Conservation (phyloP, 352 stramenopile species). For the Globisporangium irregulare region DNA sequence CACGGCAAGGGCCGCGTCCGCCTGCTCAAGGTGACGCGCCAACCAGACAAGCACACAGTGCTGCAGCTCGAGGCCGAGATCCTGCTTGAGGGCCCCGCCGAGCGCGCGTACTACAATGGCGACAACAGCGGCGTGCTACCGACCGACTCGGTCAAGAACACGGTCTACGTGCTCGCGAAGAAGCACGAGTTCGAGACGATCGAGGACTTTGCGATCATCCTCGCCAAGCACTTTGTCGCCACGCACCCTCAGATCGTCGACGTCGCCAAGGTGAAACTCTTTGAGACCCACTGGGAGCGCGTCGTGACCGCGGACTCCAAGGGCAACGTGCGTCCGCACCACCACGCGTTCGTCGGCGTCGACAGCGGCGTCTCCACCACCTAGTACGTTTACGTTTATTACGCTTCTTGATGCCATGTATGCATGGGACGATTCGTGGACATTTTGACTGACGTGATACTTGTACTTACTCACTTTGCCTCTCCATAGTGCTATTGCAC, state of each 20-base stretch:
- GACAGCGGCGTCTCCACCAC: slow-evolving; percentile 52
- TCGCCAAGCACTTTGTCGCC: slow-evolving; percentile 86
- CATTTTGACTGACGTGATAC: neutral
- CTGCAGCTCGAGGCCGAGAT: slow-evolving; percentile 83
- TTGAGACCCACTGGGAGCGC: slow-evolving; percentile 76
- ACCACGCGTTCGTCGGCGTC: slow-evolving; percentile 72
- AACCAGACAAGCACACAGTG: slow-evolving; percentile 69
- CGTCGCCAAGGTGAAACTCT: slow-evolving; percentile 70
- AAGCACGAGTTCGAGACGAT: slow-evolving; percentile 84
- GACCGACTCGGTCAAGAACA: slow-evolving; percentile 91
- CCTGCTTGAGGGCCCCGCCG: slow-evolving; percentile 75
- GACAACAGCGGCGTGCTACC: slow-evolving; percentile 85
- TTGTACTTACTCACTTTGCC: neutral
- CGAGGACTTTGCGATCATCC: slow-evolving; percentile 85
- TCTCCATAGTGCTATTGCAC: slow-evolving; percentile 41
- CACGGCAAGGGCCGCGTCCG: slow-evolving; percentile 88
- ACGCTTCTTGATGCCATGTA: neutral
- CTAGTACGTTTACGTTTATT: slow-evolving; percentile 38
- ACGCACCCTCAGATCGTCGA: slow-evolving; percentile 76
- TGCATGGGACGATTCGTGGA: neutral
- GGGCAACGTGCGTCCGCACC: slow-evolving; percentile 52
- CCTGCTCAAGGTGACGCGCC: slow-evolving; percentile 83
- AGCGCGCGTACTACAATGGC: slow-evolving; percentile 76
- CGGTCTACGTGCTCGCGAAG: slow-evolving; percentile 86
- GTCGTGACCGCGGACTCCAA: slow-evolving; percentile 50